Percentiles rank a stretch among this genome's conserved stretches.
phyloP scores from a whole-genome alignment of 768 basidiomycete genomes.

The Ramaria sp. region DNA sequence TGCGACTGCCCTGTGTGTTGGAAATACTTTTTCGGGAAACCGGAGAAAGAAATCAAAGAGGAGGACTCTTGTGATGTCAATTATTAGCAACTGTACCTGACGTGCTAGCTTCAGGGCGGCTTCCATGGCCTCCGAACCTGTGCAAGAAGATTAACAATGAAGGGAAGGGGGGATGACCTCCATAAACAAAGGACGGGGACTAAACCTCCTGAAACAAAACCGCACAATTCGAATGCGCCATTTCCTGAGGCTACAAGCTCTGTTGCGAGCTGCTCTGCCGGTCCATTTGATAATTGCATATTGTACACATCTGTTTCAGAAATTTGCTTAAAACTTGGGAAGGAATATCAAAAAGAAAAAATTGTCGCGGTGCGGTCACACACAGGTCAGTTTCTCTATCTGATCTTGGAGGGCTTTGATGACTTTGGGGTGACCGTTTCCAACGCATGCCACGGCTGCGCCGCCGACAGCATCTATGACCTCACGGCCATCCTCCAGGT shows the following conservation, averaged over 20 bases:
- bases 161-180: background rate
- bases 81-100: conserved; percentile 37
- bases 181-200: conserved; percentile 11
- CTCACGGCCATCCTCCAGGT: conserved; percentile 55
- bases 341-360: no score
- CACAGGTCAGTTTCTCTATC: conserved; percentile 67
- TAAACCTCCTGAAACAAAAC: conserved; percentile 67
- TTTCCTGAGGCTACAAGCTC: conserved; percentile 51
- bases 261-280: conserved; percentile 71
- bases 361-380: conserved; percentile 18
- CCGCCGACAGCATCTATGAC: conserved; percentile 79
- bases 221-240: conserved; percentile 62
- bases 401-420: conserved; percentile 70
- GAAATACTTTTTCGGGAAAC: conserved; percentile 45
- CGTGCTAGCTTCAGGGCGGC: conserved; percentile 71
- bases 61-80: background rate
- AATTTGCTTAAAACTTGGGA: no score
- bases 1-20: conserved; percentile 57
- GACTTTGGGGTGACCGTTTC: conserved; percentile 62
- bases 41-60: conserved; percentile 4
- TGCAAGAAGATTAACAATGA: no score
- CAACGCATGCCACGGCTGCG: conserved; percentile 74
- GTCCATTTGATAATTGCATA: conserved; percentile 71
- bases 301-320: conserved; percentile 63
- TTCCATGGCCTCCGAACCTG: conserved; percentile 88